Conservation (phyloP, 2,329 filamentous ascomycete species). For the Pseudocercospora cruenta region DNA sequence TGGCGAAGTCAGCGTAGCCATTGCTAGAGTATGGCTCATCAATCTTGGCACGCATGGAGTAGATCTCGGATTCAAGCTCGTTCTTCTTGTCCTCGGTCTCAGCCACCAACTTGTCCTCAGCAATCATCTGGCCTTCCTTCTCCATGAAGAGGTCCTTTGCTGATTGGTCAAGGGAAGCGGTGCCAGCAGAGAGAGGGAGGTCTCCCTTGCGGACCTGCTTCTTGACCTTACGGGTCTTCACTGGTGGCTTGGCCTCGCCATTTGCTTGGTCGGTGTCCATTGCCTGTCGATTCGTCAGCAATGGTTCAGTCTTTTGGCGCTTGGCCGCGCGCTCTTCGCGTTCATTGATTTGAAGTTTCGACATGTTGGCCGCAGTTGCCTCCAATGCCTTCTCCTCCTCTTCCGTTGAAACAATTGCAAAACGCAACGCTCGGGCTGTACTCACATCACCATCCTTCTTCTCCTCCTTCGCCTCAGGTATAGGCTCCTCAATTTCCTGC, state of each 20-base stretch:
- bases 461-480: slow-evolving; percentile 69
- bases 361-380: slow-evolving; percentile 19
- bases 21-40: slow-evolving; percentile 73
- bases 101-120: slow-evolving; percentile 97
- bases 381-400: slow-evolving; percentile 24
- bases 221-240: slow-evolving; percentile 94
- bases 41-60: slow-evolving; percentile 93
- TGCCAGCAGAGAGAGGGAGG: slow-evolving; percentile 81
- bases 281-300: slow-evolving; percentile 57
- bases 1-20: slow-evolving; percentile 72
- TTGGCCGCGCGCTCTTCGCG: slow-evolving; percentile 30
- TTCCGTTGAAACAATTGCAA: slow-evolving; percentile 30
- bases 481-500: slow-evolving; percentile 91
- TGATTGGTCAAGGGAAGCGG: slow-evolving; percentile 73
- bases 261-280: slow-evolving; percentile 82
- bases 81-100: slow-evolving; percentile 99
- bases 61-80: slow-evolving; percentile 96
- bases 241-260: slow-evolving; percentile 44
- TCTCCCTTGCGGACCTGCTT: slow-evolving; percentile 99
- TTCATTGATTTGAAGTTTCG: slow-evolving; percentile 20
- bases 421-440: slow-evolving; percentile 38
- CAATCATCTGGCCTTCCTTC: slow-evolving; percentile 87
- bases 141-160: slow-evolving; percentile 72
- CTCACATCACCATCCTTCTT: slow-evolving; percentile 73
- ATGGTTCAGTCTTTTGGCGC: slow-evolving; percentile 32